Conservation (phyloP, 1,139 yeast species). For the Pichia sp. region DNA sequence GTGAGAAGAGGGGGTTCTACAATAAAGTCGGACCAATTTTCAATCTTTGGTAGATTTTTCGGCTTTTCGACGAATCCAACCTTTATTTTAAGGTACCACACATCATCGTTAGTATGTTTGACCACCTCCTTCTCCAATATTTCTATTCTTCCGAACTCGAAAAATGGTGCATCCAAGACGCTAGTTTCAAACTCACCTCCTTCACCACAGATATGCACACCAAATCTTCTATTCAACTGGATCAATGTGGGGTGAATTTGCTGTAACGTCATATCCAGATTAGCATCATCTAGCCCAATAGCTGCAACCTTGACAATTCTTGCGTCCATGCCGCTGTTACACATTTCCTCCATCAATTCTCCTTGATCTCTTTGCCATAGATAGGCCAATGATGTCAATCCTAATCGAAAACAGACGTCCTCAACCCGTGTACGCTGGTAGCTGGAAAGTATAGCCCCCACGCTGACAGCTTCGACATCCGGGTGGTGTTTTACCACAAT, state of each 20-base stretch:
- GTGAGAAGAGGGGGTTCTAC: slow-evolving; percentile 47
- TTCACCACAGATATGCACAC: slow-evolving; percentile 94
- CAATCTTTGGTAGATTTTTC: background rate
- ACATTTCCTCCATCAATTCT: slow-evolving; percentile 80
- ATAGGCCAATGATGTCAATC: slow-evolving; percentile 65
- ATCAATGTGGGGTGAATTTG: slow-evolving; percentile 58
- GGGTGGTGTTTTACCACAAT: slow-evolving; percentile 54
- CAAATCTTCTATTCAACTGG: slow-evolving; percentile 58
- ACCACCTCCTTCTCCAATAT: slow-evolving; percentile 42
- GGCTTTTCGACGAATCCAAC: slow-evolving; percentile 42
- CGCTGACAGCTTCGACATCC: slow-evolving; percentile 79
- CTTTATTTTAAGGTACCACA: slow-evolving; percentile 53
- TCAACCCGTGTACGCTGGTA: slow-evolving; percentile 93
- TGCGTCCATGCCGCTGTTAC: slow-evolving; percentile 69
- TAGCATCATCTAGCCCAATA: slow-evolving; percentile 61
- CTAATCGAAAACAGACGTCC: slow-evolving; percentile 73
- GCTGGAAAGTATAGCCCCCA: slow-evolving; percentile 91
- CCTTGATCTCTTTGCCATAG: slow-evolving; percentile 87
- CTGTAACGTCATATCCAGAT: slow-evolving; percentile 64
- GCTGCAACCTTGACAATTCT: slow-evolving; percentile 91
- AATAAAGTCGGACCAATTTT: slow-evolving; percentile 31
- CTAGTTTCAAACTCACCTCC: slow-evolving; percentile 97
- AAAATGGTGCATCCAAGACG: slow-evolving; percentile 86
- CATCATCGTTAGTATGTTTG: slow-evolving; percentile 54
- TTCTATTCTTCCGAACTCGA: slow-evolving; percentile 47